Percentiles rank a stretch among this genome's conserved stretches.
These are phyloP conservation scores for Papiliotrema flavescens DNA, from an alignment of 1,284 basidiomycete genomes.

Conservation along the genomic window DNA sequence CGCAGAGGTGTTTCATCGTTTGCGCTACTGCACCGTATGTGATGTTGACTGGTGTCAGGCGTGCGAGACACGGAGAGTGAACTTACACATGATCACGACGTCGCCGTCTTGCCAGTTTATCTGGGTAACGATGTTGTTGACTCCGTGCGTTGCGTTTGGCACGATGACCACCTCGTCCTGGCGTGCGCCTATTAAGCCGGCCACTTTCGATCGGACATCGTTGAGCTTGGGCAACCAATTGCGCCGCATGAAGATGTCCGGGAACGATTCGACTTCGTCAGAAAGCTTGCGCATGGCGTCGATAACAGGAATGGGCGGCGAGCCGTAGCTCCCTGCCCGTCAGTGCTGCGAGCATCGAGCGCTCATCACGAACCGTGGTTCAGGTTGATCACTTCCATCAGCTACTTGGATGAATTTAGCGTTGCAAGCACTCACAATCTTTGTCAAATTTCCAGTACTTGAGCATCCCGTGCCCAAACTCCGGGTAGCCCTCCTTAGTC, in stretches of 20 bases:
- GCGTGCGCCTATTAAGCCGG: slow-evolving; percentile 60
- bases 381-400: slow-evolving; percentile 56
- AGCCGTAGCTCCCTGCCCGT: slow-evolving; percentile 63
- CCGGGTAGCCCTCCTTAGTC: slow-evolving; percentile 26
- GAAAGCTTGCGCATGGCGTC: slow-evolving; percentile 54
- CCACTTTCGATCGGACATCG: slow-evolving; percentile 55
- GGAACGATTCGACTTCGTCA: slow-evolving; percentile 57
- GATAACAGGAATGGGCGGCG: slow-evolving; percentile 61
- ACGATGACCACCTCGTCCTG: slow-evolving; percentile 63
- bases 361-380: slow-evolving; percentile 56
- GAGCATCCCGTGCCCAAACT: slow-evolving; percentile 60
- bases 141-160: slow-evolving; percentile 62
- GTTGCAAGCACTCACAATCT: slow-evolving; percentile 46
- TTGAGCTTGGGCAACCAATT: slow-evolving; percentile 50
- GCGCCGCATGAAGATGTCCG: slow-evolving; percentile 62
- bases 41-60: slow-evolving; percentile 55
- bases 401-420: too few species aligned
- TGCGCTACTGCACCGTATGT: slow-evolving; percentile 64
- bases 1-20: slow-evolving; percentile 60
- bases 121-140: slow-evolving; percentile 65
- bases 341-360: not conserved
- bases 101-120: slow-evolving; percentile 58
- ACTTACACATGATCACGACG: slow-evolving; percentile 54
- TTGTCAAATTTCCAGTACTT: slow-evolving; percentile 60
- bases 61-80: not conserved